Evolutionary conservation across 805 yeast species (phyloP).

Genomic region (Myxozyma geophila): DNA sequence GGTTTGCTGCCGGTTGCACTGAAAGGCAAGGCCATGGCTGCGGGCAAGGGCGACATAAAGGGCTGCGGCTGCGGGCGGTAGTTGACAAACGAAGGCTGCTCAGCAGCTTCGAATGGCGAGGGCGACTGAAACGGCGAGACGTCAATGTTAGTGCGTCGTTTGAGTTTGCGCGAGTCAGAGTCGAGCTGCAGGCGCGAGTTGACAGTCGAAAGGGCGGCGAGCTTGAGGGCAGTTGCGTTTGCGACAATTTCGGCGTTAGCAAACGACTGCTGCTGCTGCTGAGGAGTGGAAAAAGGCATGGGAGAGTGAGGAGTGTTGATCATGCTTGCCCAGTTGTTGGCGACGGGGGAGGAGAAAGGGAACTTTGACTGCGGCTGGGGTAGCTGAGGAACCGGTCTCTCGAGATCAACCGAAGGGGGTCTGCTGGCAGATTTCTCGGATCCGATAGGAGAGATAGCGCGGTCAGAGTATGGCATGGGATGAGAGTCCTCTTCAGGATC

Average conservation of each 20-base stretch:
- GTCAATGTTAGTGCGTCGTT: constrained; percentile 29
- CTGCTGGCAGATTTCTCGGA: constrained; percentile 31
- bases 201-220: constrained; percentile 70
- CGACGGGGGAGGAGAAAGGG: constrained; percentile 22
- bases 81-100: background rate
- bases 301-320: constrained; percentile 40
- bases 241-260: constrained; percentile 42
- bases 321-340: constrained; percentile 42
- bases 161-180: constrained; percentile 44
- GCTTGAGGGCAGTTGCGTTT: constrained; percentile 54
- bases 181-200: constrained; percentile 56
- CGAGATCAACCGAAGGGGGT: constrained; percentile 21
- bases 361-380: constrained; percentile 5
- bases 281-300: constrained; percentile 16
- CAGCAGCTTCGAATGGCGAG: background rate
- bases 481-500: background rate
- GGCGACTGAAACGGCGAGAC: background rate
- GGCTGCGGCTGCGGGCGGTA: constrained; percentile 7
- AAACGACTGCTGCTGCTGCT: background rate
- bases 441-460: constrained; percentile 35
- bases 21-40: constrained; percentile 15
- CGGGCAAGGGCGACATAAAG: constrained; percentile 24
- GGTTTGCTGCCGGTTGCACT: constrained; percentile 12
- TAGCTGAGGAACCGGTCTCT: background rate
- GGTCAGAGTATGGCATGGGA: background rate